phyloP scores from a whole-genome alignment of 1,139 yeast species.

The Candida gigantensis region DNA sequence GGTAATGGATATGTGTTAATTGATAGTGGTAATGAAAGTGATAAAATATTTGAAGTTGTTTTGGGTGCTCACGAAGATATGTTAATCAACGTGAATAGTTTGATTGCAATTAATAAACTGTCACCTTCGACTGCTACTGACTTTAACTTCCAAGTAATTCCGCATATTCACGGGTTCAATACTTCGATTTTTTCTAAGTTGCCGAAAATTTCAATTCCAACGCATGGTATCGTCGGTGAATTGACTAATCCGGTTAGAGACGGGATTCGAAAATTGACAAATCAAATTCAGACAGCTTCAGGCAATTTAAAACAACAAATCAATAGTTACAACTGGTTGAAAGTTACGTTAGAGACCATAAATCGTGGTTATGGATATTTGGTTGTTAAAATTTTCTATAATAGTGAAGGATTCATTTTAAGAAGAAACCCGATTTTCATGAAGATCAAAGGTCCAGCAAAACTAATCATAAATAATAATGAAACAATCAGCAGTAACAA shows the following conservation, averaged over 20 bases:
- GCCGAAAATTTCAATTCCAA: constrained; percentile 11
- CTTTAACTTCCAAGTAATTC: constrained; percentile 2
- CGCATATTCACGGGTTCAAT: not conserved
- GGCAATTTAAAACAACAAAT: not conserved
- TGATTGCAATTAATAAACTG: constrained; percentile 31
- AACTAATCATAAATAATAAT: constrained; percentile 23
- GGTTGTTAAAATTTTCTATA: constrained; percentile 3
- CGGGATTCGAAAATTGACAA: not conserved
- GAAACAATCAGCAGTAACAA: constrained; percentile 16
- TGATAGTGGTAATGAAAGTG: constrained; percentile 36
- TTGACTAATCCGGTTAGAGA: constrained; percentile 3
- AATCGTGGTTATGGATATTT: constrained; percentile 1
- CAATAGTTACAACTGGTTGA: not conserved
- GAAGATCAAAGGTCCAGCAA: constrained; percentile 29
- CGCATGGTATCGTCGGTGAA: constrained; percentile 9
- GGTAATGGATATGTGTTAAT: constrained; percentile 44
- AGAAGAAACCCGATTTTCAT: constrained; percentile 23
- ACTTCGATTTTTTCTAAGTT: constrained; percentile 1
- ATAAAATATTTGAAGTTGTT: constrained; percentile 30
- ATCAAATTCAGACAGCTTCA: not conserved
- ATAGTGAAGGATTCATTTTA: constrained; percentile 11
- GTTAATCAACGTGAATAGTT: constrained; percentile 33
- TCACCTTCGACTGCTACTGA: not conserved
- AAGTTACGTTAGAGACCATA: not conserved
- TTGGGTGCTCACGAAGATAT: constrained; percentile 34